Evolutionary conservation across 1,284 basidiomycete species (phyloP).

Genomic region (Boletus semigastroideus): DNA sequence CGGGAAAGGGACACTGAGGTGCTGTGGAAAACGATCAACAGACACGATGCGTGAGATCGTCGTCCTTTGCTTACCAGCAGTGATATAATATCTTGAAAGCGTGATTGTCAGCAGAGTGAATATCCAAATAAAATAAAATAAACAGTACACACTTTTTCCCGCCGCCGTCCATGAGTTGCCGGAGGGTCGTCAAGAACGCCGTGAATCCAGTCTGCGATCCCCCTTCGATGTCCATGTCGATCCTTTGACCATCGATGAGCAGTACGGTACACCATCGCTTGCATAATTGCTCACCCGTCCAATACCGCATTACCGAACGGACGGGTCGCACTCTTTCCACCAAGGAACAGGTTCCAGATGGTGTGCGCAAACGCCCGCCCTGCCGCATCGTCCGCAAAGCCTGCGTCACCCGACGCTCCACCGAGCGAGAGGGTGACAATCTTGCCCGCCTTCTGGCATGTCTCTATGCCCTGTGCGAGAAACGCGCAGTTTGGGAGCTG

Average conservation of each 20-base stretch:
- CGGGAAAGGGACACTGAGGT: no score
- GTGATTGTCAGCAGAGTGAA: no score
- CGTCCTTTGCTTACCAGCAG: no score
- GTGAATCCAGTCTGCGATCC: constrained; percentile 51
- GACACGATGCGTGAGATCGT: no score
- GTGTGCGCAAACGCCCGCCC: no score
- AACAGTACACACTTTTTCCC: no score
- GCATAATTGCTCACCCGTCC: constrained; percentile 49
- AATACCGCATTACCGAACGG: constrained; percentile 66
- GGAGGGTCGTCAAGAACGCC: constrained; percentile 56
- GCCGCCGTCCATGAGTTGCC: no score
- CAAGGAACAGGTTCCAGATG: constrained; percentile 69
- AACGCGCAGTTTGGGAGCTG: constrained; percentile 59
- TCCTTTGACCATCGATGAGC: constrained; percentile 34
- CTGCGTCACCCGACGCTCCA: no score
- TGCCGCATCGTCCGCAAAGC: no score
- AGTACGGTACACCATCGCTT: background rate
- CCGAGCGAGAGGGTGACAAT: constrained; percentile 65
- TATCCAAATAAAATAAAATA: no score
- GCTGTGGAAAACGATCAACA: no score
- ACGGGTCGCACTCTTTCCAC: constrained; percentile 43
- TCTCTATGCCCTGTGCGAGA: constrained; percentile 53
- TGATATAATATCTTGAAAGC: no score
- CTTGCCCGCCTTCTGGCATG: constrained; percentile 65
- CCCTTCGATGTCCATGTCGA: constrained; percentile 70